Base-by-base conservation (phyloP, 306 rosid genomes). In the Mimosa bimucronata region DNA sequence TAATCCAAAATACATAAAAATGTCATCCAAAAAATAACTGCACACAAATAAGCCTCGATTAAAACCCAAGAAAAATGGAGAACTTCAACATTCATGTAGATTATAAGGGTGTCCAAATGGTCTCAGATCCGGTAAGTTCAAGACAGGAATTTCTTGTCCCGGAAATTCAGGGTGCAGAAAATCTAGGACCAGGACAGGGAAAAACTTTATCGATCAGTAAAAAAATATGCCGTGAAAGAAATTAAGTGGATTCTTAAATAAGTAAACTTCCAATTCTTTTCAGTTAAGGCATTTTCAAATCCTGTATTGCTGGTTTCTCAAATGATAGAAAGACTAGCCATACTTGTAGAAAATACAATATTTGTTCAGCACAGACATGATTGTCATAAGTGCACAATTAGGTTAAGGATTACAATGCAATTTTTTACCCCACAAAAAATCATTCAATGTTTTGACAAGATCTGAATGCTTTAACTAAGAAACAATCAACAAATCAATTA, bases 361-460 rank as follows among this genome's bases (percentile, higher is more conserved):
- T 7, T 45, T 29, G 38, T 42, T 67, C 72, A 40, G 61, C 25
- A 48, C 21, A 38, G 16, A 65, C 48, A 34, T 67, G 75, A 77
- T 23, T 74, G 57, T 21, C 6, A 45, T 31, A n/a, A 70, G 79
- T 31, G 25, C 23, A 38, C 16, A 14, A 26, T 28, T 45, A 23
- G 37, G 25, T 57, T 50, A 69, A 58, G 38, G 30, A 61, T 72
- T 77, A 83, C 75, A 69, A 40, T 23, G 31, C 44, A 69, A 68
- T 25, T 23, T 30, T 34, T 77, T 40, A 42, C 76, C 81, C 60
- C 55, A 61, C 5, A 55, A 64, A 77, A 60, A 66, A 29, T 8
- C 16, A 11, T 53, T 74, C 37, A 26, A 12, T 38, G 57, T 53
- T 64, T 69, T 62, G 28, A 64, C 57, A 80, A 73, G 38, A 82